Evolutionary conservation across 371 early-diverging fungal species (phyloP), one percentile per base, ranked within the genome.

Genomic region (Basidiobolus meristosporus): DNA sequence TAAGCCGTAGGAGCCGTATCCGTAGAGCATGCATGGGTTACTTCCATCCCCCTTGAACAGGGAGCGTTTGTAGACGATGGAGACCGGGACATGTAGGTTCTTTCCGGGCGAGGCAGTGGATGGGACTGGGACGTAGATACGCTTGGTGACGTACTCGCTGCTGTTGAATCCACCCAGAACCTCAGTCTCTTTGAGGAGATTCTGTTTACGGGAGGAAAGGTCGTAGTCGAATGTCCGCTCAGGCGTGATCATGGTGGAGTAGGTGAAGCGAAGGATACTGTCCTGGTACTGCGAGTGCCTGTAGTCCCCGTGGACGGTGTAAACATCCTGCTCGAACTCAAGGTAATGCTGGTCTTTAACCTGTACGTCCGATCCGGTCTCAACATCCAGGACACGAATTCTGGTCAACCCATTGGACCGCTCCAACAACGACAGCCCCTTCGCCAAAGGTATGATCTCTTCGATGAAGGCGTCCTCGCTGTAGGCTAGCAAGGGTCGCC

Each of bases 101-200:
- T 71, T 36, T 2, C 72, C 46, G 11, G 54, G 50, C 0, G 64
- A 37, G 9, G 59, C 60, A 39, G 72, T 71, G 7, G 60, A 58
- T 2, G 72, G 68, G 39, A 59, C 3, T 7, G 14, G 58, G 21
- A 54, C 51, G 37, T 56, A 70, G 10, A 45, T 44, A 2, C 71
- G 71, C 48, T 73, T 69, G 1, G 72, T 67, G 7, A 65, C 73
- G 50, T 73, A 73, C 0, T 56, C 56, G 45, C 69, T 65, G 9
- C 69, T 46, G 26, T 70, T 47, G 26, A 51, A 50, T 1, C 69
- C 69, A n/a, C n/a, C n/a, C 31, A 67, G 70, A 19, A 56, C 51
- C 36, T 56, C 38, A 21, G 49, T 30, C 40, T 51, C 36, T 20
- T 67, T 65, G 16, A 71, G 62, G 1, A 72, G 54, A 2, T 43